Percentiles rank a stretch among this genome's conserved stretches.
Evolutionary conservation across 1,139 yeast genomes (phyloP).

Genomic region (Chernovozyma sophiae-reginae): DNA sequence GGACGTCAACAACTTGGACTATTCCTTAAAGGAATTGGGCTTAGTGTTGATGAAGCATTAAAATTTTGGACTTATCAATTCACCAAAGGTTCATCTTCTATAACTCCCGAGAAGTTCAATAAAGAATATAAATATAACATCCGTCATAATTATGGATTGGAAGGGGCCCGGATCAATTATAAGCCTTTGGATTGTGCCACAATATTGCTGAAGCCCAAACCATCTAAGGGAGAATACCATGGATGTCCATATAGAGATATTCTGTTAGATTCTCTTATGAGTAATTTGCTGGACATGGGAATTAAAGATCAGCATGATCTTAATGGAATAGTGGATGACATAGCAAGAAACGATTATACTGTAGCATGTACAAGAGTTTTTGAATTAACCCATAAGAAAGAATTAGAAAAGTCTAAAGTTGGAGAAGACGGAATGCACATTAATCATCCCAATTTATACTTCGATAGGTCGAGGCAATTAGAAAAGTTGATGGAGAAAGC

Average conservation of each 20-base stretch:
- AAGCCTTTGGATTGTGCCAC: constrained; percentile 83
- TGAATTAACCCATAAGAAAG: constrained; percentile 65
- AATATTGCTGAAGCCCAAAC: constrained; percentile 68
- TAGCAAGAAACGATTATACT: constrained; percentile 65
- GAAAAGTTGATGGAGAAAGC: constrained; percentile 14
- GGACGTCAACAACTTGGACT: constrained; percentile 85
- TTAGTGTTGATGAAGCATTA: constrained; percentile 81
- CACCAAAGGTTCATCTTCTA: constrained; percentile 44
- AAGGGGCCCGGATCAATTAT: constrained; percentile 83
- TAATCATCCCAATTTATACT: constrained; percentile 84
- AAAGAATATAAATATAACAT: constrained; percentile 86
- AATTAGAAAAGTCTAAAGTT: constrained; percentile 35
- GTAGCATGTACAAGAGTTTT: constrained; percentile 88
- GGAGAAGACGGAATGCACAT: constrained; percentile 52
- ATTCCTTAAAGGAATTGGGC: constrained; percentile 85
- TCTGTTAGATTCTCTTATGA: constrained; percentile 54
- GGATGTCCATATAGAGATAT: constrained; percentile 93
- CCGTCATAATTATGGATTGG: constrained; percentile 86
- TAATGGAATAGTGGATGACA: constrained; percentile 61
- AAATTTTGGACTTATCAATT: constrained; percentile 80
- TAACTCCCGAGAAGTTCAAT: constrained; percentile 70
- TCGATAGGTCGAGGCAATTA: constrained; percentile 63
- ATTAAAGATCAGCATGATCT: constrained; percentile 61
- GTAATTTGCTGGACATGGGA: constrained; percentile 63
- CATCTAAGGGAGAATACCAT: constrained; percentile 69